These are phyloP conservation scores for Yamadazyma insecticola DNA, from an alignment of 805 yeast species.

Conservation along the genomic window DNA sequence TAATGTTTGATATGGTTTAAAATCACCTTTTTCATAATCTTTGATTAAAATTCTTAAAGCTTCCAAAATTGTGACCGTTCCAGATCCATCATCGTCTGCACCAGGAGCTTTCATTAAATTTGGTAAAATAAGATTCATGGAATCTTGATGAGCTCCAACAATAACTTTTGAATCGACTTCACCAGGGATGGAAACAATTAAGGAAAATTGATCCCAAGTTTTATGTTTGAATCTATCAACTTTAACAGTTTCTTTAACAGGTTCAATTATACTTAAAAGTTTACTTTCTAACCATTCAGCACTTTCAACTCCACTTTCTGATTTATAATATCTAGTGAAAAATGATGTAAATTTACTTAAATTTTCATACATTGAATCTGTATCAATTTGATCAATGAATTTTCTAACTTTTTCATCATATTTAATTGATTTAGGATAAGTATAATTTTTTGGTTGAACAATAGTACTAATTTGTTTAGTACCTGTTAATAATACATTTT, in stretches of 20 bases:
- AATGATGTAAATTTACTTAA: conserved; percentile 65
- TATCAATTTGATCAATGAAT: conserved; percentile 42
- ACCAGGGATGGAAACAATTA: conserved; percentile 64
- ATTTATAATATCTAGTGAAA: conserved; percentile 71
- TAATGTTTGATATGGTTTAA: conserved; percentile 62
- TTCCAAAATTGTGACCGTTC: conserved; percentile 75
- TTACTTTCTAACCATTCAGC: conserved; percentile 63
- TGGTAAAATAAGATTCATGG: conserved; percentile 72
- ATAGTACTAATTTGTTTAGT: conserved; percentile 22
- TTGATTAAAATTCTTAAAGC: conserved; percentile 59
- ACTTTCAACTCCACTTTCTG: conserved; percentile 64
- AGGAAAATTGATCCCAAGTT: conserved; percentile 74
- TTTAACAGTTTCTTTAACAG: conserved; percentile 20
- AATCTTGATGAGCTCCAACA: conserved; percentile 88
- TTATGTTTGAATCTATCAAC: conserved; percentile 55
- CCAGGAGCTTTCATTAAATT: conserved; percentile 75
- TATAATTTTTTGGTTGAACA: conserved; percentile 22
- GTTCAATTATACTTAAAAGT: conserved; percentile 36
- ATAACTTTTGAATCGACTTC: conserved; percentile 50
- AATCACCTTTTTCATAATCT: conserved; percentile 26
- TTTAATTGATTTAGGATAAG: conserved; percentile 48
- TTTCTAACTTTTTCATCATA: conserved; percentile 35
- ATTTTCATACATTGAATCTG: conserved; percentile 43
- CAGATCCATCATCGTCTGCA: conserved; percentile 93
- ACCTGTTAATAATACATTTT: conserved; percentile 15